Conservation (phyloP, 441 rosid genomes). For the Isatis lusitanica region DNA sequence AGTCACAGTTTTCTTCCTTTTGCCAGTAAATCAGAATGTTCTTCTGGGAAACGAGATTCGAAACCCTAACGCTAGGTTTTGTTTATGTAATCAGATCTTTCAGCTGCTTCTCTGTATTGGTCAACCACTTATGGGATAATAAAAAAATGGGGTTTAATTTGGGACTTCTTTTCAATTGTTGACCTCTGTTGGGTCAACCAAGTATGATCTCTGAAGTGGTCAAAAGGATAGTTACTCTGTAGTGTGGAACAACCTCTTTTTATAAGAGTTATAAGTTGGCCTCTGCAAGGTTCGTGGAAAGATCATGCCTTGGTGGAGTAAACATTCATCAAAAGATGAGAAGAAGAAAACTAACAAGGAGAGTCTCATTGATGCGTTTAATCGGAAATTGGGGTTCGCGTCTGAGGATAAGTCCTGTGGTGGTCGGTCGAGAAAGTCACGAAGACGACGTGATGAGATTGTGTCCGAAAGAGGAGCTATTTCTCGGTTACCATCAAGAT, state of each 20-base stretch:
- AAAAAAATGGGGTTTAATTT: conserved; percentile 16
- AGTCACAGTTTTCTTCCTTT: not conserved
- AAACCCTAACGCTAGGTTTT: conserved; percentile 29
- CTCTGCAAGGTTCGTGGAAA: conserved; percentile 13
- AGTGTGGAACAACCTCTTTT: conserved; percentile 25
- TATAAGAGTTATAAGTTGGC: conserved; percentile 29
- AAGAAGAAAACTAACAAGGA: conserved; percentile 66
- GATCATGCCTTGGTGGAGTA: conserved; percentile 77
- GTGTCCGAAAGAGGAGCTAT: conserved; percentile 60
- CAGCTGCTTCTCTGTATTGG: conserved; percentile 32
- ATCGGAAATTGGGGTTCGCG: conserved; percentile 50
- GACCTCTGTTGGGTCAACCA: conserved; percentile 33
- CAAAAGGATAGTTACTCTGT: conserved; percentile 28
- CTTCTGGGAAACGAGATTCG: conserved; percentile 5
- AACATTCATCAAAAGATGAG: conserved; percentile 56
- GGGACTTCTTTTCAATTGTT: conserved; percentile 26
- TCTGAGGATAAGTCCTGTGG: conserved; percentile 50
- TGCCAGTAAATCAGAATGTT: not conserved
- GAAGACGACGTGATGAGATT: conserved; percentile 42
- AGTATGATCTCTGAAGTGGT: conserved; percentile 35
- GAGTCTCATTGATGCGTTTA: conserved; percentile 56
- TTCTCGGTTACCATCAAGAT: conserved; percentile 58
- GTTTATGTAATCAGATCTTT: conserved; percentile 24
- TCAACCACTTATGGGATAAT: conserved; percentile 26
- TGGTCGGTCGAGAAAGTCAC: conserved; percentile 46